Base-by-base conservation (phyloP, 1,139 yeast genomes). In the Hansenula sp. region DNA sequence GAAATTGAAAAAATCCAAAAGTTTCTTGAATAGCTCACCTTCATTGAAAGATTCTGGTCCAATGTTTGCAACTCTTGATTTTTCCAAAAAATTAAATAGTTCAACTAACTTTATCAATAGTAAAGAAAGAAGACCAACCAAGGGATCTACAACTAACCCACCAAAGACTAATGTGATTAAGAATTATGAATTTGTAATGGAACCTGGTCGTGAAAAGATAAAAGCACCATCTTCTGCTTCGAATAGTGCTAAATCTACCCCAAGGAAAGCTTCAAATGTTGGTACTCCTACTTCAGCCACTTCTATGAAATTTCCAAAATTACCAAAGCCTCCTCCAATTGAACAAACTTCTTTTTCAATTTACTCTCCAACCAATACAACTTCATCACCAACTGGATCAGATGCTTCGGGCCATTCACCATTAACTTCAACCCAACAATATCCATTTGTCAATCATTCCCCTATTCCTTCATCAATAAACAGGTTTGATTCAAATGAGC, bases 181-280 rank as follows among this genome's bases (percentile, higher is more conserved):
- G 39, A 54, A 45, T 40, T 57, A 46, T 31, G 59, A 57, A 39
- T 57, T 57, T 47, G 55, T 57, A 12, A 49, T 41, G 36, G 60
- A 57, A 33, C 47, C 46, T 15, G 55, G 56, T 32, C 35, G 28
- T 32, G 32, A 31, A 27, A 41, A 31, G 43, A 42, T 31, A 45
- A 49, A 19, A 48, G 12, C 11, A 9, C 19, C 36, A 11, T 24
- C 19, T 6, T 21, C 36, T 10, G 29, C 36, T 31, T 31, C 33
- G n/a, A 45, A 33, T 6, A 38, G 30, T 16, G 25, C 47, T 2
- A 43, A 43, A 5, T 33, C 47, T 19, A 45, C 44, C 4, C 47
- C 53, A 29, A 52, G 54, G 43, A 53, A 53, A 40, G 41, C 38
- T 18, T 50, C 56, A n/a, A 34, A n/a, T 9, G 36, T 15, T n/a